Evolutionary conservation across 345 rosid genomes (phyloP).

Genomic region (Populus ilicifolia): DNA sequence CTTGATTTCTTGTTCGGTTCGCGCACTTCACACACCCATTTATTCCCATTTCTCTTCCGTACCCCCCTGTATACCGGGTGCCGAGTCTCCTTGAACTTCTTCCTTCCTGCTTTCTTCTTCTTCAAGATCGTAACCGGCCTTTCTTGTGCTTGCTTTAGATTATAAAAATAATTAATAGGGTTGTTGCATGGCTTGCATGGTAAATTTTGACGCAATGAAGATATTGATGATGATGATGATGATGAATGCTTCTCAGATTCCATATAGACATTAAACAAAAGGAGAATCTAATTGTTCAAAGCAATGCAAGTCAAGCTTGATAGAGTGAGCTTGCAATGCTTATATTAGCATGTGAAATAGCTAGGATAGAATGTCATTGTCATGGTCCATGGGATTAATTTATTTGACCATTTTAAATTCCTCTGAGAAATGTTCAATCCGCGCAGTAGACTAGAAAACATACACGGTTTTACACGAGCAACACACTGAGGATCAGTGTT

Average conservation of each 20-base stretch:
- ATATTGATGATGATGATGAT: neutral
- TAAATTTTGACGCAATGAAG: neutral
- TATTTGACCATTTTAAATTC: neutral
- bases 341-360: neutral
- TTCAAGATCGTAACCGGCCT: neutral
- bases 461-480: neutral
- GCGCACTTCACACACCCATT: constrained; percentile 31
- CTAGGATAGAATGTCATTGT: neutral
- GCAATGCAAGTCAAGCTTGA: neutral
- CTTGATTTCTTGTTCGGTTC: constrained; percentile 21
- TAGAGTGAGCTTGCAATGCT: neutral
- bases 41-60: constrained; percentile 16
- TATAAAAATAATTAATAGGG: neutral
- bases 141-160: neutral
- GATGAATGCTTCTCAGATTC: neutral
- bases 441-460: neutral
- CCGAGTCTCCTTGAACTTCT: constrained; percentile 29
- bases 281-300: neutral
- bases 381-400: neutral
- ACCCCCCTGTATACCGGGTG: constrained; percentile 32
- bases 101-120: constrained; percentile 27
- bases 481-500: neutral
- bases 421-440: neutral
- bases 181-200: neutral
- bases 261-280: neutral